Evolutionary conservation across 257 asterid genomes (phyloP), one percentile per base, ranked within the genome.

Genomic region (Solanum dulcamara): DNA sequence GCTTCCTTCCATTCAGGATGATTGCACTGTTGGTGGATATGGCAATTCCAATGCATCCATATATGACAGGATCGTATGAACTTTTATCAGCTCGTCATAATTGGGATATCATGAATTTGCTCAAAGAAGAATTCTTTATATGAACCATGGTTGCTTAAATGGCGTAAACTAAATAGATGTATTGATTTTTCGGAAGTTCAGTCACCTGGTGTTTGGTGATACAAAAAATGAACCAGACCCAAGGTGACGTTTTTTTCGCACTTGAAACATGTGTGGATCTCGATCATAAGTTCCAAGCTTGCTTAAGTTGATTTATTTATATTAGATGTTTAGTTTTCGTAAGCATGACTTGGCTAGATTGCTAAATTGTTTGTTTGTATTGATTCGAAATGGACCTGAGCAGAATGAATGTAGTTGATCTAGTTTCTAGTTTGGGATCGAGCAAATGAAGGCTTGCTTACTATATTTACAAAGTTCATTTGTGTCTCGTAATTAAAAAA

Each of bases 1-100:
- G 37, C 81, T 89, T 11, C 90, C 92, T 83, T 86, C 93, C 72
- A 2, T 46, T 28, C 32, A 81, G 28, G 64, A 86, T 28, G 57
- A 67, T 60, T 85, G 44, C 82, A 64, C 35, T 84, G 80, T 70
- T 18, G 60, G 82, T 66, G 70, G 84, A 48, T 88, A 85, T 72
- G 88, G 86, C 81, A n/a, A 66, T 46, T 60, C 37, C 8, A 75
- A 62, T 48, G 75, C 28, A 55, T 55, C 57, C 22, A 48, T 84
- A 20, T 83, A 42, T 33, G 85, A 71, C 50, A 71, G 82, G 83
- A 17, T 10, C 40, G 46, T 77, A 55, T 77, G 83, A 77, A 46
- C 42, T 77, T 46, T 0, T 44, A 42, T 44, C 59, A 75, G 24
- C 81, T 75, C 26, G 24, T 44, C 24, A 8, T 44, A 32, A 75